Percentiles rank a stretch among this genome's conserved stretches.
phyloP scores from a whole-genome alignment of 2,329 filamentous ascomycete species.

The Lasiodiplodia sp. region DNA sequence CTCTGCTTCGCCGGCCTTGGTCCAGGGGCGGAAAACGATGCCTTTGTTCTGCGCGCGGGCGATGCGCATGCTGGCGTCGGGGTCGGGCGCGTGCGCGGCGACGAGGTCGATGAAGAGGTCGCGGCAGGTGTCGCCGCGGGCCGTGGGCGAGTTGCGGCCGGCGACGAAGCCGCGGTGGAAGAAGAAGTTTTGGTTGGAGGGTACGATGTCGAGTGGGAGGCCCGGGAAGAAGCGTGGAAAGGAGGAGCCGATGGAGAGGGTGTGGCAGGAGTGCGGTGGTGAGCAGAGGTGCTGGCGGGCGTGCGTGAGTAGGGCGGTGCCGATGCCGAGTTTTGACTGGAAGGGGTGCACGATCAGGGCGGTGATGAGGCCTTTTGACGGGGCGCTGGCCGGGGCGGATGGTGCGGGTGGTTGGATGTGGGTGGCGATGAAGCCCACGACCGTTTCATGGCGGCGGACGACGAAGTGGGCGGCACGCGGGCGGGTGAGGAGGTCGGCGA shows the following conservation, averaged over 20 bases:
- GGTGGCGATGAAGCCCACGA: slow-evolving; percentile 15
- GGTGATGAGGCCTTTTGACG: slow-evolving; percentile 4
- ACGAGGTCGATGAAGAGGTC: slow-evolving; percentile 19
- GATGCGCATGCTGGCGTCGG: not conserved
- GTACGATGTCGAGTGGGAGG: not conserved
- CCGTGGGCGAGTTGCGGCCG: not conserved
- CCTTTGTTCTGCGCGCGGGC: not conserved
- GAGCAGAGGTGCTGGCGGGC: not conserved
- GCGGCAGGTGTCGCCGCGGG: not conserved
- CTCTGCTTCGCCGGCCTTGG: not conserved
- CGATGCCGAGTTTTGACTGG: not conserved
- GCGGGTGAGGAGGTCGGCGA: not conserved
- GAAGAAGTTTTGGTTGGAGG: not conserved
- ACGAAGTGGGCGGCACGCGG: slow-evolving; percentile 3
- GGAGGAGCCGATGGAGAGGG: slow-evolving; percentile 16
- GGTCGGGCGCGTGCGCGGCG: not conserved
- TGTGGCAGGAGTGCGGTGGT: not conserved
- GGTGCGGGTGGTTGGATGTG: not conserved
- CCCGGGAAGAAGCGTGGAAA: slow-evolving; percentile 25
- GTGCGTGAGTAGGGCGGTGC: slow-evolving; percentile 9
- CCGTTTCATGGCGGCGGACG: not conserved
- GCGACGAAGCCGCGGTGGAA: slow-evolving; percentile 8
- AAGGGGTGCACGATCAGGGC: slow-evolving; percentile 1
- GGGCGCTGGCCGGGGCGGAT: not conserved
- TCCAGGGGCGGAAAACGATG: slow-evolving; percentile 4